These are phyloP conservation scores for Huntiella moniliformis DNA, from an alignment of 2,329 filamentous ascomycete genomes.

Conservation along the genomic window DNA sequence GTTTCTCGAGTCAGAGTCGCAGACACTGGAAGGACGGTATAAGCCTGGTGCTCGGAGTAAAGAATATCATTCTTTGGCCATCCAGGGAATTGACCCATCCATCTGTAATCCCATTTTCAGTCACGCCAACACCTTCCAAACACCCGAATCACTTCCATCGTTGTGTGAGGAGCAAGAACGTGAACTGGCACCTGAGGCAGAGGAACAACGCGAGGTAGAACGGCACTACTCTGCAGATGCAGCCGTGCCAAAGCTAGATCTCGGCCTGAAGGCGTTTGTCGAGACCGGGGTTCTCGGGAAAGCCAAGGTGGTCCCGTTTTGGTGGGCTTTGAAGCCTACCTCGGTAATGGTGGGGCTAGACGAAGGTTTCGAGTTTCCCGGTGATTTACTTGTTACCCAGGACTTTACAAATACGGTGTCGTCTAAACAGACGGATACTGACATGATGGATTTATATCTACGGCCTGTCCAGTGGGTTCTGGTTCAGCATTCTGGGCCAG, in stretches of 20 bases:
- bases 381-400: conserved; percentile 25
- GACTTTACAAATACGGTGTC: conserved; percentile 32
- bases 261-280: conserved; percentile 24
- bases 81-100: background rate
- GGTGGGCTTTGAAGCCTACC: too few species aligned
- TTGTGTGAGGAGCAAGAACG: conserved; percentile 51
- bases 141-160: conserved; percentile 14
- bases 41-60: conserved; percentile 17
- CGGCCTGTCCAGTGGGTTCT: conserved; percentile 37
- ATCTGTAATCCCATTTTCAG: conserved; percentile 1
- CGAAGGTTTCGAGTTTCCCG: conserved; percentile 18
- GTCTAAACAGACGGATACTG: background rate
- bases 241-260: conserved; percentile 17
- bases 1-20: conserved; percentile 37
- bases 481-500: background rate
- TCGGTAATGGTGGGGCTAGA: too few species aligned
- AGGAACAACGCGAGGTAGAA: conserved; percentile 38
- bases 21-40: conserved; percentile 33
- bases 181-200: conserved; percentile 45
- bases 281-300: conserved; percentile 16
- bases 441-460: conserved; percentile 26
- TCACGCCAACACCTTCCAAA: background rate
- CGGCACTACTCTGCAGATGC: conserved; percentile 24
- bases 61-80: background rate
- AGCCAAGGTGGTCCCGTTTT: too few species aligned